Evolutionary conservation across 1,284 basidiomycete genomes (phyloP).

Genomic region (Ustilago cynodontis): DNA sequence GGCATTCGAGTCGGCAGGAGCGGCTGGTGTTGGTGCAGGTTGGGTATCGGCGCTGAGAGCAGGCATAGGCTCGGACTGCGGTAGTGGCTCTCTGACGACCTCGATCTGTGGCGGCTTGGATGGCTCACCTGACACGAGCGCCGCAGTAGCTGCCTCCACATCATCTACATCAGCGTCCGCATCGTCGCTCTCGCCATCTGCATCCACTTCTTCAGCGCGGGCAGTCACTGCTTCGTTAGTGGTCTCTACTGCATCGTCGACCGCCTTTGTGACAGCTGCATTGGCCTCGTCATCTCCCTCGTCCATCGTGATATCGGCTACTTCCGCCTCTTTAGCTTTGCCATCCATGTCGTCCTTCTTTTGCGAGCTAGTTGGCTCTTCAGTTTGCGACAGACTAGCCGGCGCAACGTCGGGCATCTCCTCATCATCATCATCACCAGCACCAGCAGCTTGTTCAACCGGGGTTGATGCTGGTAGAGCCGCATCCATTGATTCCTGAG

Average conservation of each 20-base stretch:
- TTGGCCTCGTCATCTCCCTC: slow-evolving; percentile 61
- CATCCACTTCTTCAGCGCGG: slow-evolving; percentile 46
- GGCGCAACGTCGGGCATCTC: slow-evolving; percentile 26
- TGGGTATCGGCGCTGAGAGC: slow-evolving; percentile 20
- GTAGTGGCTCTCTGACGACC: slow-evolving; percentile 48
- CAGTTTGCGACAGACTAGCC: background rate
- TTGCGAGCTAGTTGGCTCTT: background rate
- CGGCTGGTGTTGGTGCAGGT: background rate
- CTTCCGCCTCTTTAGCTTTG: background rate
- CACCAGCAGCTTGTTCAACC: slow-evolving; percentile 1
- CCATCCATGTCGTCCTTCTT: background rate
- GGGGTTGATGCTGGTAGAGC: background rate
- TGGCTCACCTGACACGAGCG: slow-evolving; percentile 47
- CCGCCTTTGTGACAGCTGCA: slow-evolving; percentile 53
- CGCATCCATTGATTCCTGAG: slow-evolving; percentile 11
- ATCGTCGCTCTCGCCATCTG: slow-evolving; percentile 51
- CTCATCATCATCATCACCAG: slow-evolving; percentile 15
- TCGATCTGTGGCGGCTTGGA: slow-evolving; percentile 43
- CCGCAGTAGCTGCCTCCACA: slow-evolving; percentile 48
- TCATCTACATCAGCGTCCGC: slow-evolving; percentile 55
- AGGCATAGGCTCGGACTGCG: slow-evolving; percentile 47
- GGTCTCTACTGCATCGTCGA: slow-evolving; percentile 55
- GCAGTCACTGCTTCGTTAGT: slow-evolving; percentile 56
- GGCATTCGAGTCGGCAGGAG: slow-evolving; percentile 3
- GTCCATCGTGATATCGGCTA: slow-evolving; percentile 35